phyloP scores from a whole-genome alignment of 768 basidiomycete species.

The Psilocybe cyanescens region DNA sequence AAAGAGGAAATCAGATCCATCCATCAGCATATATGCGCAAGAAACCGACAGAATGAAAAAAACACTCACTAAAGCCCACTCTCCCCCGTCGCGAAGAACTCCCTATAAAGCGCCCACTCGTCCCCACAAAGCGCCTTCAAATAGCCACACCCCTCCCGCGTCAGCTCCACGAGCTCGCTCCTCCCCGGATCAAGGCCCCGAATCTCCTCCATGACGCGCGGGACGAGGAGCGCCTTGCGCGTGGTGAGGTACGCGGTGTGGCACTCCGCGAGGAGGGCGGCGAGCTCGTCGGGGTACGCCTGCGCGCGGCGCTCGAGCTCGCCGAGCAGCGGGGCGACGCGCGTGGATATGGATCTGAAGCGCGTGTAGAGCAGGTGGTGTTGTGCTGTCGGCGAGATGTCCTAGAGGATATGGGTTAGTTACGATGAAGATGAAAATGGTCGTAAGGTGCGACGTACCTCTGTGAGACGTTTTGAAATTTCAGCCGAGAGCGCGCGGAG shows the following conservation, averaged over 20 bases:
- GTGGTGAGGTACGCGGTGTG: slow-evolving; percentile 81
- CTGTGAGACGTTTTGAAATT: slow-evolving; percentile 71
- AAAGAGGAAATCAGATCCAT: no score
- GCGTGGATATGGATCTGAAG: slow-evolving; percentile 72
- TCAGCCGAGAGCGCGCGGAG: slow-evolving; percentile 80
- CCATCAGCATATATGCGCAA: slow-evolving; percentile 2
- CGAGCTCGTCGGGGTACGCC: slow-evolving; percentile 84
- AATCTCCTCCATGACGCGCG: slow-evolving; percentile 81
- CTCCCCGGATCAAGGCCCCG: slow-evolving; percentile 75
- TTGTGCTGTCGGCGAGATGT: slow-evolving; percentile 80
- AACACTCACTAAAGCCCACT: slow-evolving; percentile 51
- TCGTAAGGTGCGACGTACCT: slow-evolving; percentile 34
- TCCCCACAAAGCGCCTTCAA: slow-evolving; percentile 90
- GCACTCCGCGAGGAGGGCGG: slow-evolving; percentile 82
- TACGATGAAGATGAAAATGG: no score
- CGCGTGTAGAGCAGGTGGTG: slow-evolving; percentile 89
- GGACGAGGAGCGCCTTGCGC: slow-evolving; percentile 72
- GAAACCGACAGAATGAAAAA: background rate
- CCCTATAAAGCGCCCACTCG: slow-evolving; percentile 84
- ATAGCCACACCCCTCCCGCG: slow-evolving; percentile 89
- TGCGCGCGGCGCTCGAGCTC: slow-evolving; percentile 84
- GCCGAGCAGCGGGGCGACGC: slow-evolving; percentile 76
- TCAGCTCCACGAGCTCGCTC: slow-evolving; percentile 89
- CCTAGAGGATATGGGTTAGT: slow-evolving; percentile 16
- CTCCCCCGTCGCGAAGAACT: slow-evolving; percentile 89